Conservation (phyloP, 202 grass and related monocot species). For the Digitaria exilis region DNA sequence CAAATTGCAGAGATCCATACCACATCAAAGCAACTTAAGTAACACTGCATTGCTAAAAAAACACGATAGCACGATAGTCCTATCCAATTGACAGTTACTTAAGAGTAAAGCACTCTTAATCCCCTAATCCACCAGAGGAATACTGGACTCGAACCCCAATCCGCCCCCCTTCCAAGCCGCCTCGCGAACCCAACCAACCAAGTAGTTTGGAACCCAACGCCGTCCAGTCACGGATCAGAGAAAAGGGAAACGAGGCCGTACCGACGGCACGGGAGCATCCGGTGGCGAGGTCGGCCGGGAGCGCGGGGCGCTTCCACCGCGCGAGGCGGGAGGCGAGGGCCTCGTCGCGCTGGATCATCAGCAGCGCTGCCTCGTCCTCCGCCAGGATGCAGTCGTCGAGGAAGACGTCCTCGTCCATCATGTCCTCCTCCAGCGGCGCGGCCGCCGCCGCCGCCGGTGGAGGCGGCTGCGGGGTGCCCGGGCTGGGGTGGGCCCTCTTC, state of each 20-base stretch:
- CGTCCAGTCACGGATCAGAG: neutral
- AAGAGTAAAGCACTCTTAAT: neutral
- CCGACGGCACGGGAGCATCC: constrained; percentile 52
- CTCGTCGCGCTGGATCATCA: constrained; percentile 66
- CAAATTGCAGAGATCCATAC: neutral
- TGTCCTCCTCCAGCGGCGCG: constrained; percentile 65
- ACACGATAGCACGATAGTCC: neutral
- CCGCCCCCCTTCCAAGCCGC: neutral
- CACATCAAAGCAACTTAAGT: neutral
- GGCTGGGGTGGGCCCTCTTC: constrained; percentile 41
- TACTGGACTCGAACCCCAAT: constrained; percentile 8
- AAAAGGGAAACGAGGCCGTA: constrained; percentile 6
- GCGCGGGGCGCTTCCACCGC: constrained; percentile 79
- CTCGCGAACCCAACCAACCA: neutral
- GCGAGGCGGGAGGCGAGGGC: constrained; percentile 70
- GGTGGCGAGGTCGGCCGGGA: constrained; percentile 59
- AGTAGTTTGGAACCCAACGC: neutral
- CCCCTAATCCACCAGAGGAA: neutral
- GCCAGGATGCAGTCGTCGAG: constrained; percentile 70
- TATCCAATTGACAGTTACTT: neutral
- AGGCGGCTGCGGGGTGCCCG: constrained; percentile 28
- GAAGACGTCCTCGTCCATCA: constrained; percentile 97
- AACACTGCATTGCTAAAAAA: neutral
- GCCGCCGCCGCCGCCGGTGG: constrained; percentile 29
- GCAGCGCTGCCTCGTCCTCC: constrained; percentile 81